Base-by-base conservation (phyloP, 1,139 yeast genomes). In the Saccharomyces hybrid region DNA sequence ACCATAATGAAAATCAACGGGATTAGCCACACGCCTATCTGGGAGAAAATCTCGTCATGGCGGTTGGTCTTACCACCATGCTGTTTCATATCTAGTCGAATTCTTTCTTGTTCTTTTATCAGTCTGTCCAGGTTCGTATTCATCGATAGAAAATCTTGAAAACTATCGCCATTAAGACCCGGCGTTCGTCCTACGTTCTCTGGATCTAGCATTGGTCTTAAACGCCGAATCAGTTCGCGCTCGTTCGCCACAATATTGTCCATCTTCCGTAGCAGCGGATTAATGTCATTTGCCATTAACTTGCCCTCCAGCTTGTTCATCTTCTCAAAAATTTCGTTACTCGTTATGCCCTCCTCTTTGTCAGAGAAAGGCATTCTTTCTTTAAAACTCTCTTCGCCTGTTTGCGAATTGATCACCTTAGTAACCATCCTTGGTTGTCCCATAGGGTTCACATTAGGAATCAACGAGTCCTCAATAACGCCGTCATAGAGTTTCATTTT, bases 391-490 rank as follows among this genome's bases (percentile, higher is more conserved):
- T 54, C 61, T 47, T 59, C 52, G 30, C 62, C 60, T 2, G 64
- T 57, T 9, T 65, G 66, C 11, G 62, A 50, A 16, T 59, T 59
- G 32, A 68, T 58, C 38, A 56, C 57, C 52, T 68, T 61, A 0
- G 65, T 64, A n/a, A 68, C 58, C 57, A 60, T 44, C 54, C 61
- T 56, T 4, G 73, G 71, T 50, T 81, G 82, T 42, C 72, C 77
- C 50, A 75, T 71, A 59, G 79, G 70, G 30, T 78, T 70, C 0
- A 79, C 81, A 61, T 80, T 83, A 59, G 80, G 83, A 57, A 79
- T 82, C 25, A 59, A 71, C 62, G 56, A 79, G 61, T 82, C 87
- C 51, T 70, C 75, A 2, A 83, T 74, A 27, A 83, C 72, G 41
- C 73, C 73, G 51, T 75, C 73, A 74, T 80, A 83, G 1, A 78